A percentile compares a stretch with the other conserved stretches of the same genome.
phyloP scores from a whole-genome alignment of 1,284 basidiomycete species.

The Ceratobasidium papillatum region DNA sequence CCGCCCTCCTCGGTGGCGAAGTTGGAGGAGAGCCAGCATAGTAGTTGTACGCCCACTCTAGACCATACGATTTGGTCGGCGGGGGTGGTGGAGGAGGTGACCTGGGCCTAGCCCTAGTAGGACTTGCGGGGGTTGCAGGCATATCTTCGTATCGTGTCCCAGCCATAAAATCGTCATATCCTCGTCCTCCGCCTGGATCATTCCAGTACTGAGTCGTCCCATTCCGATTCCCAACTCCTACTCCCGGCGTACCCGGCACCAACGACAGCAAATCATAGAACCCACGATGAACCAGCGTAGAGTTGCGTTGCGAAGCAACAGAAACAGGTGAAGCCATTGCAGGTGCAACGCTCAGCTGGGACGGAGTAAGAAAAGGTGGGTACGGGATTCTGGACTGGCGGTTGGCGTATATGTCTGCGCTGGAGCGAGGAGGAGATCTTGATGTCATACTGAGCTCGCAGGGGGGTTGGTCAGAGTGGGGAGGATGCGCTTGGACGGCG shows the following conservation, averaged over 20 bases:
- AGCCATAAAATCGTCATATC: slow-evolving; percentile 53
- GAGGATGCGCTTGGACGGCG: not conserved
- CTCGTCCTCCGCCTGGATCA: slow-evolving; percentile 61
- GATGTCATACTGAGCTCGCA: slow-evolving; percentile 23
- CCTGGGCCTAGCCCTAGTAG: slow-evolving; percentile 43
- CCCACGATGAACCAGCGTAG: slow-evolving; percentile 78
- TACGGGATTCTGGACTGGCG: slow-evolving; percentile 10
- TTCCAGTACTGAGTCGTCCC: slow-evolving; percentile 65
- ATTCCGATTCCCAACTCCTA: slow-evolving; percentile 65
- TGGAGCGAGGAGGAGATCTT: not conserved
- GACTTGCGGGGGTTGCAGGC: slow-evolving; percentile 31
- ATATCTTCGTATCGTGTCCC: not conserved
- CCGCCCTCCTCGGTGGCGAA: slow-evolving; percentile 21
- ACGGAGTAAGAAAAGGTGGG: slow-evolving; percentile 11
- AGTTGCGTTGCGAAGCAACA: slow-evolving; percentile 22
- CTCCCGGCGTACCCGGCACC: slow-evolving; percentile 65
- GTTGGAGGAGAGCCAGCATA: slow-evolving; percentile 16
- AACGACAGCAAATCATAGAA: slow-evolving; percentile 88
- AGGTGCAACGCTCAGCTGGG: not conserved
- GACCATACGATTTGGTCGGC: slow-evolving; percentile 42
- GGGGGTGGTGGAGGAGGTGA: slow-evolving; percentile 47
- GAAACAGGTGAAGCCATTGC: slow-evolving; percentile 26
- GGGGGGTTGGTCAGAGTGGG: not conserved
- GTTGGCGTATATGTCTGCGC: slow-evolving; percentile 13
- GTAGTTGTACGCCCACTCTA: slow-evolving; percentile 26